phyloP scores from a whole-genome alignment of 1,284 basidiomycete genomes.

The Xerocomus nothofagi region DNA sequence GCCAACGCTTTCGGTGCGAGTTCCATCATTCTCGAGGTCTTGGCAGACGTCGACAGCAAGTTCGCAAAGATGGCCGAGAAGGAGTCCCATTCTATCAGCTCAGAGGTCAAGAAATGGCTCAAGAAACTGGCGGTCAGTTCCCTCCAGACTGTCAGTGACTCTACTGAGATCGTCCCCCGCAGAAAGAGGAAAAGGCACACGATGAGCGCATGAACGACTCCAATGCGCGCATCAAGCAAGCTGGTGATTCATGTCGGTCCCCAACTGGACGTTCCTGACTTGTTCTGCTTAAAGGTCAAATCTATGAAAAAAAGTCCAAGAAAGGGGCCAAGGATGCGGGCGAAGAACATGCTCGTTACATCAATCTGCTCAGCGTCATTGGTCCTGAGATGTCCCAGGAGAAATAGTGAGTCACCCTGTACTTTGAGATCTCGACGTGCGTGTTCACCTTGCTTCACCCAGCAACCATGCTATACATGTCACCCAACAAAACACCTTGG shows the following conservation, averaged over 20 bases:
- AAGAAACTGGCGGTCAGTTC: constrained; percentile 68
- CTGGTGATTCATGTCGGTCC: constrained; percentile 44
- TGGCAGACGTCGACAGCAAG: constrained; percentile 69
- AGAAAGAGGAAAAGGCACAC: constrained; percentile 80
- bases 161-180: constrained; percentile 6
- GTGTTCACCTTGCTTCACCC: constrained; percentile 10
- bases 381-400: constrained; percentile 77
- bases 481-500: constrained; percentile 58
- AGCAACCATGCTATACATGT: constrained; percentile 69
- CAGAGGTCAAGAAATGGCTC: constrained; percentile 80
- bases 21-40: constrained; percentile 64
- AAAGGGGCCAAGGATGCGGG: constrained; percentile 64
- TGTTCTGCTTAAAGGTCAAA: constrained; percentile 45
- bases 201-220: constrained; percentile 67
- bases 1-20: constrained; percentile 65
- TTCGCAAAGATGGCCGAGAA: constrained; percentile 73
- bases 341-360: constrained; percentile 76
- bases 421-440: not conserved
- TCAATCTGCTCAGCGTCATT: constrained; percentile 67
- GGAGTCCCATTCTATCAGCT: constrained; percentile 63
- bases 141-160: not conserved
- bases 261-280: constrained; percentile 4
- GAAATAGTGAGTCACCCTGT: constrained; percentile 57
- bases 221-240: constrained; percentile 76
- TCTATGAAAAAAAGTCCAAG: constrained; percentile 77